A percentile compares a stretch with the other conserved stretches of the same genome.
These are phyloP conservation scores for Cyberlindnera maritima DNA, from an alignment of 805 yeast species.

Conservation along the genomic window DNA sequence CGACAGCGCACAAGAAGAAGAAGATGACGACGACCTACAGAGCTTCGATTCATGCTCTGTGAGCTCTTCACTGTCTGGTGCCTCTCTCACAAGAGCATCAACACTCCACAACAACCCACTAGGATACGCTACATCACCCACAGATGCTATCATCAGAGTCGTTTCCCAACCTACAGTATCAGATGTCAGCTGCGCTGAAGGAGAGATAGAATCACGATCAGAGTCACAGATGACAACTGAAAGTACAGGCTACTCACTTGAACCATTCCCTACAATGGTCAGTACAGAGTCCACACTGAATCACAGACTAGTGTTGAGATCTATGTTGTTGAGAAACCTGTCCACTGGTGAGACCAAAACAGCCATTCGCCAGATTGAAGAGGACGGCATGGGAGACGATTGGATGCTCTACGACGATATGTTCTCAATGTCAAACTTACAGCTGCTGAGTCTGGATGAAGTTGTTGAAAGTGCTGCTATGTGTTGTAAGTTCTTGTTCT, in stretches of 20 bases:
- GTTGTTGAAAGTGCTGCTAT: conserved; percentile 28
- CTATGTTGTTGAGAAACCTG: conserved; percentile 21
- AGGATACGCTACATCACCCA: background rate
- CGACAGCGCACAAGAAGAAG: no score
- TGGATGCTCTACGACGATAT: conserved; percentile 40
- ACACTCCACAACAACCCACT: conserved; percentile 6
- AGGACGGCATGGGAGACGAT: conserved; percentile 31
- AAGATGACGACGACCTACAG: conserved; percentile 4
- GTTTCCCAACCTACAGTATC: conserved; percentile 3
- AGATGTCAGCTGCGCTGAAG: conserved; percentile 6
- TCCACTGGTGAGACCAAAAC: conserved; percentile 21
- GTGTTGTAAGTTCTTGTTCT: conserved; percentile 34
- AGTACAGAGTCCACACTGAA: conserved; percentile 10
- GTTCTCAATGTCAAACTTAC: conserved; percentile 36
- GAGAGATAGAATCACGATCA: conserved; percentile 5
- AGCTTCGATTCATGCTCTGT: conserved; percentile 6
- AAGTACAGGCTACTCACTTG: conserved; percentile 9
- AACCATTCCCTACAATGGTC: conserved; percentile 19
- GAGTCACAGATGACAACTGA: conserved; percentile 4
- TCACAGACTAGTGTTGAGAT: conserved; percentile 19
- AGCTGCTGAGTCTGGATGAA: conserved; percentile 34
- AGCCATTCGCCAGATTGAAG: conserved; percentile 27
- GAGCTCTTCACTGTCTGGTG: conserved; percentile 9
- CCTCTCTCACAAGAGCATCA: conserved; percentile 15
- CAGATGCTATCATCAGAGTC: conserved; percentile 7